Evolutionary conservation across 768 basidiomycete genomes (phyloP).

Genomic region (Antrodiella citrinella): DNA sequence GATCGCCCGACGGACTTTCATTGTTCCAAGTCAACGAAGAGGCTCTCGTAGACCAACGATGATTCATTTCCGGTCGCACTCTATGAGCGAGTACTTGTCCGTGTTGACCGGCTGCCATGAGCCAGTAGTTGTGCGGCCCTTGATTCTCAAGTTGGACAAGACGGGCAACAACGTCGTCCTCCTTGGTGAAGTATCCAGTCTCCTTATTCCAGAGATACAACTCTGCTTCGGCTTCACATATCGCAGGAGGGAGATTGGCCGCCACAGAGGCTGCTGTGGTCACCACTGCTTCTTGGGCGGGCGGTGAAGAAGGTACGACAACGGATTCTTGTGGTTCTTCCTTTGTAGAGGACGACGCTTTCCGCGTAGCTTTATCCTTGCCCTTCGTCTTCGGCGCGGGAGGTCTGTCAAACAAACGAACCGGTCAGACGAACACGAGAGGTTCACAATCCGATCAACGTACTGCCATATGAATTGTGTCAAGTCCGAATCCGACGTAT

Average conservation of each 20-base stretch:
- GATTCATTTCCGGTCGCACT: conserved; percentile 63
- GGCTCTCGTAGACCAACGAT: conserved; percentile 52
- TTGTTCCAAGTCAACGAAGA: conserved; percentile 88
- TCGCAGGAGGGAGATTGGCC: conserved; percentile 11
- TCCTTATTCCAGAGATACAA: conserved; percentile 58
- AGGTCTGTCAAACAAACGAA: conserved; percentile 14
- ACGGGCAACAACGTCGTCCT: conserved; percentile 46
- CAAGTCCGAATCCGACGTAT: conserved; percentile 56
- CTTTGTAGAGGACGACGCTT: neutral
- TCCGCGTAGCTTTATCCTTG: conserved; percentile 3
- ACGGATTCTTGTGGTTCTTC: conserved; percentile 5
- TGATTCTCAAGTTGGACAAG: conserved; percentile 38
- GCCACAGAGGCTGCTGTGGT: conserved; percentile 4
- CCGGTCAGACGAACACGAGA: neutral
- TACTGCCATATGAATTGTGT: conserved; percentile 79
- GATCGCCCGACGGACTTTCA: conserved; percentile 39
- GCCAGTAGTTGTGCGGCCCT: conserved; percentile 46
- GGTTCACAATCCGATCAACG: conserved; percentile 29
- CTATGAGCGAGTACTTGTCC: conserved; percentile 47
- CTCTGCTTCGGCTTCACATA: conserved; percentile 35
- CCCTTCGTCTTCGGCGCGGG: conserved; percentile 17
- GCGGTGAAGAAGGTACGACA: conserved; percentile 6
- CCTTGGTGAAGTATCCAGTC: conserved; percentile 38
- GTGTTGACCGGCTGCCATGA: conserved; percentile 44
- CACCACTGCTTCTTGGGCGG: conserved; percentile 2